phyloP scores from a whole-genome alignment of 345 rosid species.

The Salix dunnii region DNA sequence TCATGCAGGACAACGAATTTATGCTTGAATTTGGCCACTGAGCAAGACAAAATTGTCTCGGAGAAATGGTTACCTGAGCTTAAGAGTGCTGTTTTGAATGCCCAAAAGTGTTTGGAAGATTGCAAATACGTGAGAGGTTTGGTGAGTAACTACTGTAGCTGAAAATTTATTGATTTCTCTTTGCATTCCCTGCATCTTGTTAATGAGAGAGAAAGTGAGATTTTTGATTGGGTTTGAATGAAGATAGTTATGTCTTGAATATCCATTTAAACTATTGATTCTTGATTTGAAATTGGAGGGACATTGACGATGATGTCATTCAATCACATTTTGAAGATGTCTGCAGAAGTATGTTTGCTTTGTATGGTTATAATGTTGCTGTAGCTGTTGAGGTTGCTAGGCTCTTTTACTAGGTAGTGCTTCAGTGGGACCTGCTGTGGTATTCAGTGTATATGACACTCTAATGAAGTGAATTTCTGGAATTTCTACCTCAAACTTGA shows the following conservation, averaged over 20 bases:
- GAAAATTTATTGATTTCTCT: not conserved
- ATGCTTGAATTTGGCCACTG: constrained; percentile 73
- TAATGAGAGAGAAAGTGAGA: not conserved
- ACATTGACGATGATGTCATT: not conserved
- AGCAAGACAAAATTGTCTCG: constrained; percentile 68
- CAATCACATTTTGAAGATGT: not conserved
- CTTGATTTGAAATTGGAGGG: not conserved
- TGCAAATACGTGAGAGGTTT: constrained; percentile 75
- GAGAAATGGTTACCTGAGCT: constrained; percentile 94
- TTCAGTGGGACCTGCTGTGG: not conserved
- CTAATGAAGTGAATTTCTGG: not conserved
- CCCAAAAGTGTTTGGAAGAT: constrained; percentile 66
- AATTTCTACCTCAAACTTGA: not conserved
- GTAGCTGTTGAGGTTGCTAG: not conserved
- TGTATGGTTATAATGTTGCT: not conserved
- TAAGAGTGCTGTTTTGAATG: constrained; percentile 56
- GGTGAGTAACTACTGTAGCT: constrained; percentile 49
- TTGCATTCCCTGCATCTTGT: not conserved
- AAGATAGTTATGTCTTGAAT: not conserved
- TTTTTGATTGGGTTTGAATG: not conserved
- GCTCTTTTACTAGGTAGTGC: not conserved
- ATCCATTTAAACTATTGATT: not conserved
- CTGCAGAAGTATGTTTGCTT: not conserved
- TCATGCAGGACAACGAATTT: constrained; percentile 65
- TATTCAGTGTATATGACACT: not conserved